Conservation (phyloP, 2,329 filamentous ascomycete species). For the Colletotrichum truncatum region DNA sequence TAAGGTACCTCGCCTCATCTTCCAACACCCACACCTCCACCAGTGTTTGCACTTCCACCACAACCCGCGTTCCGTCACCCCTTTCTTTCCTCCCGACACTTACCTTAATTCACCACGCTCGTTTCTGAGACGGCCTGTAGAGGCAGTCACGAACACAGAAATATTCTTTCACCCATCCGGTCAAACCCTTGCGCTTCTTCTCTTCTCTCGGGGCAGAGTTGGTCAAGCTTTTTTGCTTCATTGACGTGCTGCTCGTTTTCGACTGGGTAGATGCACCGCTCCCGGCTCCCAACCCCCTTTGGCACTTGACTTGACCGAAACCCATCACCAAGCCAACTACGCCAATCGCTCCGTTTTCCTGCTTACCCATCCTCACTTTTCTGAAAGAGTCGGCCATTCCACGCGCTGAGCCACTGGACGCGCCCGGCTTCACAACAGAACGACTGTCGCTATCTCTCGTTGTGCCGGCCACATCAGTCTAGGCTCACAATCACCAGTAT, state of each 20-base stretch:
- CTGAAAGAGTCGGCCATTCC: background rate
- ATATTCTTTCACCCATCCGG: background rate
- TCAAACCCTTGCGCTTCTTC: constrained; percentile 9
- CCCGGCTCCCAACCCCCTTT: background rate
- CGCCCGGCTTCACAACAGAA: background rate
- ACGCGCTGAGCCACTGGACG: background rate
- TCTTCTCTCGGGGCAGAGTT: background rate
- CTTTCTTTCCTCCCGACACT: constrained; percentile 22
- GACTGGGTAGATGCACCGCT: background rate
- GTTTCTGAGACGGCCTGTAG: constrained; percentile 14
- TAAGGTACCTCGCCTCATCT: constrained; percentile 2
- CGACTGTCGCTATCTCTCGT: constrained; percentile 21
- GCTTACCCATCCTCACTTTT: background rate
- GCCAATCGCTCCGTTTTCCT: constrained; percentile 1
- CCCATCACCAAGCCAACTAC: constrained; percentile 16
- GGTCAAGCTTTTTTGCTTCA: constrained; percentile 5
- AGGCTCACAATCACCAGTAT: constrained; percentile 5
- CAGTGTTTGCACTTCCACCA: constrained; percentile 16
- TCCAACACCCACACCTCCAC: background rate
- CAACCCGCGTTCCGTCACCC: constrained; percentile 28
- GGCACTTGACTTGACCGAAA: background rate
- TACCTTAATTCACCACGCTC: constrained; percentile 26
- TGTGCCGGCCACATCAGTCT: constrained; percentile 28
- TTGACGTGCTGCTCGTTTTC: background rate
- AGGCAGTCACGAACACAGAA: constrained; percentile 20